phyloP scores from a whole-genome alignment of 768 basidiomycete species.

The Kockovaella imperatae region DNA sequence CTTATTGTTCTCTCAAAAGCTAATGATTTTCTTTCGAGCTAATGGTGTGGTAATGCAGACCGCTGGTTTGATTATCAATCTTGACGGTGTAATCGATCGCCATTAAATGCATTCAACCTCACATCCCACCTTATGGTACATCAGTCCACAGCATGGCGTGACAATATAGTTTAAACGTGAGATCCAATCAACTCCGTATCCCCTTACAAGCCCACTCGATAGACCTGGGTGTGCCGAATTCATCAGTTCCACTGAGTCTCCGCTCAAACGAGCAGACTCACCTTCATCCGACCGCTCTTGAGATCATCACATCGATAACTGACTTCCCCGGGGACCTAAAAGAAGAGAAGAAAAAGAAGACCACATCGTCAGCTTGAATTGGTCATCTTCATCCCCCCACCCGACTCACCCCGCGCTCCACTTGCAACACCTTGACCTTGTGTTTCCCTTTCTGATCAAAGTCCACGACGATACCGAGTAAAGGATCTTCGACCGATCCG shows the following conservation, averaged over 20 bases:
- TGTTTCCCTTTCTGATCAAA: slow-evolving; percentile 71
- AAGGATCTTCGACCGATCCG: slow-evolving; percentile 51
- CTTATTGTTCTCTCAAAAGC: too few species aligned
- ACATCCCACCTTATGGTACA: too few species aligned
- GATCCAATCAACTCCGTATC: too few species aligned
- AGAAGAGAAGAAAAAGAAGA: too few species aligned
- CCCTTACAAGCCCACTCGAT: slow-evolving; percentile 2
- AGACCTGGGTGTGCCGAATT: neutral
- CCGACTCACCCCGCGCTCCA: slow-evolving; percentile 65
- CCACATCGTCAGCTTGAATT: slow-evolving; percentile 44
- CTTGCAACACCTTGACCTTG: slow-evolving; percentile 77
- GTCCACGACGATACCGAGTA: slow-evolving; percentile 67
- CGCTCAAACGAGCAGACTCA: slow-evolving; percentile 38
- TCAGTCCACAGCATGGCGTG: too few species aligned
- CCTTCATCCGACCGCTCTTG: slow-evolving; percentile 76
- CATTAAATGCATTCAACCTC: too few species aligned
- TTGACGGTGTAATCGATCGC: too few species aligned
- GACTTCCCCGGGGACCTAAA: slow-evolving; percentile 55
- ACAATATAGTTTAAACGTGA: too few species aligned
- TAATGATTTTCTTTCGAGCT: too few species aligned
- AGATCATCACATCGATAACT: slow-evolving; percentile 84
- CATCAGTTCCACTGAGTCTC: neutral
- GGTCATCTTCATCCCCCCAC: neutral
- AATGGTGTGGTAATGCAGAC: too few species aligned
- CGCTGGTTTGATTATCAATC: too few species aligned